Percentiles rank a stretch among this genome's conserved stretches.
phyloP scores from a whole-genome alignment of 129 eudicot genomes.

The Saussurea involucrata region DNA sequence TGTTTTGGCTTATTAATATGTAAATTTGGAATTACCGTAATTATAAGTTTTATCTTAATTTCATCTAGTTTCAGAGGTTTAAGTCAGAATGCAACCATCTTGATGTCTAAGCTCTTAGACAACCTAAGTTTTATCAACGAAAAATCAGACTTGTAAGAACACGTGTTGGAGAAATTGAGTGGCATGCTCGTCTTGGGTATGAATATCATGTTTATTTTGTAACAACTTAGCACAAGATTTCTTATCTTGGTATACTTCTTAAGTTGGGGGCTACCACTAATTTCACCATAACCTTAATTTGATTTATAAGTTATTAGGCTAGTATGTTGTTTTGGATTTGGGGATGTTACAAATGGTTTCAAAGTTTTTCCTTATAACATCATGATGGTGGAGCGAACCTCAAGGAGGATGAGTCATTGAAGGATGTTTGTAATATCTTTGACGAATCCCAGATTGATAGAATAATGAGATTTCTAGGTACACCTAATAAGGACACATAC shows the following conservation, averaged over 20 bases:
- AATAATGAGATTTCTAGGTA: too few relatives aligned
- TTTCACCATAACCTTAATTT: too few relatives aligned
- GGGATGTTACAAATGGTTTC: too few relatives aligned
- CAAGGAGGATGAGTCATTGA: too few relatives aligned
- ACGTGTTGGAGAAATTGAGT: not conserved
- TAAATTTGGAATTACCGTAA: not conserved
- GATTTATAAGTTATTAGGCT: not conserved
- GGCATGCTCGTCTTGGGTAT: not conserved
- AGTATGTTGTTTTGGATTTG: not conserved
- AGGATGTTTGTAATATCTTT: too few relatives aligned
- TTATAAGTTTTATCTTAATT: not conserved
- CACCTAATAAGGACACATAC: too few relatives aligned
- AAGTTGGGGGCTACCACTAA: too few relatives aligned
- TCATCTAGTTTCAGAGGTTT: not conserved
- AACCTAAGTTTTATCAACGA: not conserved
- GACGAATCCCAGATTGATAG: too few relatives aligned
- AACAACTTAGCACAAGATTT: not conserved
- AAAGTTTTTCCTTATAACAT: too few relatives aligned
- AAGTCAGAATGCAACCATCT: not conserved
- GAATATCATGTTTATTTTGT: not conserved
- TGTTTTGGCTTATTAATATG: too few relatives aligned
- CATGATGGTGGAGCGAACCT: too few relatives aligned
- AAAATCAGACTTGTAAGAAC: not conserved
- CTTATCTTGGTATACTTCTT: too few relatives aligned
- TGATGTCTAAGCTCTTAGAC: not conserved